A percentile compares a stretch with the other conserved stretches of the same genome.
Conservation (phyloP, 2,329 filamentous ascomycete genomes). For the Colletotrichum tabaci region DNA sequence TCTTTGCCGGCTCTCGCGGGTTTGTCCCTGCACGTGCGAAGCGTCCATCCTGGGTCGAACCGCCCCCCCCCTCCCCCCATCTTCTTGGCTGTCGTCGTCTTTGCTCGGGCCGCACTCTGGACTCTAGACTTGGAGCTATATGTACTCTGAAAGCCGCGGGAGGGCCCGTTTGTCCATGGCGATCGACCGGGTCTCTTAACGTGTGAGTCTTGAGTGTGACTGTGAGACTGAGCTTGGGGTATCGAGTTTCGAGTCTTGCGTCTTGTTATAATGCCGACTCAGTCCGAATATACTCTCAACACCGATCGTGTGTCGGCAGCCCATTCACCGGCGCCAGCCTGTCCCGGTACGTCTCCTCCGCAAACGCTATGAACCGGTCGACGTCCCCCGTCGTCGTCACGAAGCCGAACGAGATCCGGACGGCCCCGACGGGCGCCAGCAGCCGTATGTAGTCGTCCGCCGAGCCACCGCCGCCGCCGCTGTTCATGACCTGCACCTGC, state of each 20-base stretch:
- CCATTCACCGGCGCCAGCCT: conserved; percentile 41
- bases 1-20: neutral
- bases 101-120: neutral
- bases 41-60: neutral
- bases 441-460: conserved; percentile 46
- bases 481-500: no score
- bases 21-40: neutral
- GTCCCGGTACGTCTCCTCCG: conserved; percentile 51
- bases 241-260: no score
- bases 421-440: conserved; percentile 50
- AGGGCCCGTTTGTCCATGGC: neutral
- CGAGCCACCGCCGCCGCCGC: neutral
- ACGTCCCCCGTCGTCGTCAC: conserved; percentile 54
- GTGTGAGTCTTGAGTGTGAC: no score
- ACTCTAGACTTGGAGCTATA: no score
- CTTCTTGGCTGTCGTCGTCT: no score
- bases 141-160: neutral
- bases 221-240: no score
- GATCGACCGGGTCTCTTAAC: no score
- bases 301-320: conserved; percentile 29
- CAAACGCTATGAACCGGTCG: conserved; percentile 54
- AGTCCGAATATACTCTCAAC: conserved; percentile 19
- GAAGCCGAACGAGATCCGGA: conserved; percentile 57
- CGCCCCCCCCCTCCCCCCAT: no score
- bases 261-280: no score